Percentiles rank a stretch among this genome's conserved stretches.
phyloP scores from a whole-genome alignment of 495 filamentous ascomycete species.

The Copromyces sp. region DNA sequence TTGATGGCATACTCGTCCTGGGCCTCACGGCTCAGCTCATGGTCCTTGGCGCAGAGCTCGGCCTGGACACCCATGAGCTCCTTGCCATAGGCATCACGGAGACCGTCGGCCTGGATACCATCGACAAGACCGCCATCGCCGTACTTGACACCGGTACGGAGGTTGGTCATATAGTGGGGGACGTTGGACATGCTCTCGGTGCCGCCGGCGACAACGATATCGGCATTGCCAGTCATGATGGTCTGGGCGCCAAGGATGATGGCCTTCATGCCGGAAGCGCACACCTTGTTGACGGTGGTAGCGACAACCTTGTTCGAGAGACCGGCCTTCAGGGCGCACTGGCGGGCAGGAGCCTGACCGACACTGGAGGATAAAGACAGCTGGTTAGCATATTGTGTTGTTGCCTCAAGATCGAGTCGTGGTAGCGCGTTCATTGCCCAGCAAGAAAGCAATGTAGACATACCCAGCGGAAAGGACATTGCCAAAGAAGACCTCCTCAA shows the following conservation, averaged over 20 bases:
- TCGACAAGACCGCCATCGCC: conserved; percentile 80
- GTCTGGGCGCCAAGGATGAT: conserved; percentile 92
- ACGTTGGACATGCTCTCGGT: conserved; percentile 96
- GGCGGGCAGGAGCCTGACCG: conserved; percentile 91
- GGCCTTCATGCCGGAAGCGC: conserved; percentile 86
- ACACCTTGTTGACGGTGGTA: conserved; percentile 98
- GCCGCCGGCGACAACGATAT: conserved; percentile 83
- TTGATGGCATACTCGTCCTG: conserved; percentile 92
- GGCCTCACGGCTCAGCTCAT: conserved; percentile 66
- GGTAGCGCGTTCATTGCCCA: background rate
- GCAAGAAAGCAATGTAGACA: conserved; percentile 32
- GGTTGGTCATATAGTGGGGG: conserved; percentile 86
- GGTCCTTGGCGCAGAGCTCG: conserved; percentile 83
- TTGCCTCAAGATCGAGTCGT: background rate
- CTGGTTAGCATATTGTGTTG: background rate
- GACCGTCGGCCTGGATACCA: conserved; percentile 82
- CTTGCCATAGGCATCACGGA: conserved; percentile 82
- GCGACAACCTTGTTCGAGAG: conserved; percentile 66
- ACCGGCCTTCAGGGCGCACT: conserved; percentile 82
- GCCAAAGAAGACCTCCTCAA: conserved; percentile 94
- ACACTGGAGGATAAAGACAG: conserved; percentile 46
- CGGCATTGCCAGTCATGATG: conserved; percentile 88
- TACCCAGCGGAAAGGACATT: conserved; percentile 97
- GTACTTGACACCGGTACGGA: conserved; percentile 80
- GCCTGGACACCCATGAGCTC: conserved; percentile 90